Evolutionary conservation across 78 protist species (phyloP), one percentile per base, ranked within the genome.

Genomic region (Polysphondylium violaceum): DNA sequence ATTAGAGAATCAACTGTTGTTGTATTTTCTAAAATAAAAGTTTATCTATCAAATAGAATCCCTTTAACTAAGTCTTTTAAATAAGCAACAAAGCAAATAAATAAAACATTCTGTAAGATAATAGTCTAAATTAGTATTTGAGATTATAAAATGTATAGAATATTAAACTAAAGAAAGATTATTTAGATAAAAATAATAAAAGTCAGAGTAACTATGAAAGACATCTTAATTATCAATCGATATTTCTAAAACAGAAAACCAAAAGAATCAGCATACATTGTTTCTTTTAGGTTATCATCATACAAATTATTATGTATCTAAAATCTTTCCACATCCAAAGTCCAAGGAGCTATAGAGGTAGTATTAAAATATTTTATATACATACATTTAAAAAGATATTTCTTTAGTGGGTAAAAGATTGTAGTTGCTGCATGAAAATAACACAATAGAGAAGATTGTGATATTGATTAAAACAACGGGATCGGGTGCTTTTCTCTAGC

Each of bases 191-290:
- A 17, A 56, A 60, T 60, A 31, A 9, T 29, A 31, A 31, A 7
- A 41, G 25, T 68, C 75, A 68, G 75, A 68, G 75, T 68, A 68
- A 68, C 75, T 68, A 68, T 68, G 75, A 68, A 68, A 41, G 23
- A 14, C 53, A 47, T 11, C 11, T 8, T 47, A 47, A 47, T 14
- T 8, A 14, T 8, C 8, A 47, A 33, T 56, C 75, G 41, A 41
- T 47, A 2, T 27, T n/a, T 68, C 75, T 41, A 68, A 43, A 68
- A 68, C 75, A 41, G 75, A 68, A 27, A 23, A 43, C 21, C 56
- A 25, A 68, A 68, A 68, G 75, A 68, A 41, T 68, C 75, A 68
- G 31, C 51, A 68, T 25, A n/a, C n/a, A 67, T 19, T 16, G 6
- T 68, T 40, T 21, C 38, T 36, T 36, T 64, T 36, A 4, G 72